Conservation (phyloP, 331 rosid genomes). For the Acacia concinna region DNA sequence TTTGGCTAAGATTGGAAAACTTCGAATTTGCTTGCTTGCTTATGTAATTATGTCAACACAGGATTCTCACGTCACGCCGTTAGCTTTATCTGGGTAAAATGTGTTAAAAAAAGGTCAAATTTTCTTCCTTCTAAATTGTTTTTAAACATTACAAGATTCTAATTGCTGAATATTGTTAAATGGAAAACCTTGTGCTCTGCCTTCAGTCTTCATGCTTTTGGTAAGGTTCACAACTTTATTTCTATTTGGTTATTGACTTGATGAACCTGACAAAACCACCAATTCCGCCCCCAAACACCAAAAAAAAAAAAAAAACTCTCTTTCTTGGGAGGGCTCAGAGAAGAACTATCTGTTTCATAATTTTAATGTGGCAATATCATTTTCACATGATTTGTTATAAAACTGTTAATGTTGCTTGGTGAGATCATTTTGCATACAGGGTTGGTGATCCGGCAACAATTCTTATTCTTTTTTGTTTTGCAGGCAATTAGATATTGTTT, state of each 20-base stretch:
- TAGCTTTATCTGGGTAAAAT: background rate
- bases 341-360: background rate
- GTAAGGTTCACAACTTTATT: background rate
- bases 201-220: background rate
- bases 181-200: background rate
- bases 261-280: background rate
- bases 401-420: background rate
- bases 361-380: background rate
- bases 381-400: background rate
- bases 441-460: background rate
- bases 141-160: background rate
- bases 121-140: background rate
- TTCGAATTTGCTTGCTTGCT: background rate
- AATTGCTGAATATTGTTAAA: background rate
- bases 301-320: no score
- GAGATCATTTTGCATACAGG: background rate
- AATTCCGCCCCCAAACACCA: no score
- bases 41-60: constrained; percentile 6
- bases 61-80: background rate
- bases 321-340: background rate
- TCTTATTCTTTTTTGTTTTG: background rate
- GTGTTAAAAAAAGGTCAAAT: background rate
- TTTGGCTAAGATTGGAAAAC: background rate
- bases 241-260: background rate
- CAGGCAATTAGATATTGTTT: background rate